Base-by-base conservation (phyloP, 2,329 filamentous ascomycete genomes). In the Nothophaeocryptopus gaeumannii region DNA sequence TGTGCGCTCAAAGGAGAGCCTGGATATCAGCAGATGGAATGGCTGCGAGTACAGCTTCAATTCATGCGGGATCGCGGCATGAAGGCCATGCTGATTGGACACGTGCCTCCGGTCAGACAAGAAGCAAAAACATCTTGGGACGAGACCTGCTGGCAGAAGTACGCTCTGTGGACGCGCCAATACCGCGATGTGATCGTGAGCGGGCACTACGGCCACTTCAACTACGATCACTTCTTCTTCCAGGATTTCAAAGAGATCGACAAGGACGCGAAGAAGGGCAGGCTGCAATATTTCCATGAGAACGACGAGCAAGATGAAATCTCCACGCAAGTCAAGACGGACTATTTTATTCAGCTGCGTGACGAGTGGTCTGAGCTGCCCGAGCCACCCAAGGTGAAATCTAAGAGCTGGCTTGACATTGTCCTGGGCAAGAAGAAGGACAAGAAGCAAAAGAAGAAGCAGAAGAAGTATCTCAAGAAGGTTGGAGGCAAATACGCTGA, bases 81-180 rank as follows among this genome's bases (percentile, higher is more conserved):
- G 84, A 97, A 97, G 72, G 93, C 87, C 11, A 96, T 99, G 45
- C 72, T 99, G 45, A 95, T 88, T 61, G 92, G 93, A 2, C 93
- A 99, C 69, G 90, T 99, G 3, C 91, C 93, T 1, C 93, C 93
- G 0, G 92, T 91, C 1, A 79, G 91, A 54, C 93, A 91, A 1
- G 79, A 83, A 32, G 86, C 83, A 71, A 97, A 97, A 75, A 81
- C 83, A 63, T 84, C 83, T 54, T 99, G 93, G 93, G 90, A 96
- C 59, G 92, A 97, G 75, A 90, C 88, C 0, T 99, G 93, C 72
- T 99, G 92, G 91, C 92, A 96, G 68, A 96, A 95, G 67, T 99
- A 96, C 70, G 87, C 89, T 0, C 74, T 97, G 3, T 97, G 91
- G 89, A 74, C 92, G 63, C 81, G 83, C 59, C 89, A 95, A 68